Base-by-base conservation (phyloP, 2,329 filamentous ascomycete species). In the Ophiostoma perfectum region DNA sequence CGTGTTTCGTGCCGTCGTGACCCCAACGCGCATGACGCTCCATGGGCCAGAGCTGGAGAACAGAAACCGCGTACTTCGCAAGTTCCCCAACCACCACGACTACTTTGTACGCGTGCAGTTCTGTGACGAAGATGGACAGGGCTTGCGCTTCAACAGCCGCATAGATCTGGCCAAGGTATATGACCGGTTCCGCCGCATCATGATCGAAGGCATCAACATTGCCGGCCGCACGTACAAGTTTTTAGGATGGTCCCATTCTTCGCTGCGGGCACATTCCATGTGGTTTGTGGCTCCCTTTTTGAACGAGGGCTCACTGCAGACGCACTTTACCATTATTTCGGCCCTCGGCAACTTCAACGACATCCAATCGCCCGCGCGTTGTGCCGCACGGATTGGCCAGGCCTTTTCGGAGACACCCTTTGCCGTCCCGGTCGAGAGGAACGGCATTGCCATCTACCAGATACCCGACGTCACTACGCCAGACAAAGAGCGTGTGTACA, bases 181-280 rank as follows among this genome's bases (percentile, higher is more conserved):
- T 70, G 72, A 75, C 0, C 84, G 88, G 0, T 93, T 93, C 76
- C 84, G 84, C 66, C 71, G 74, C 0, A 78, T 92, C 0, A 80
- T 95, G 8, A 75, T 79, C 2, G 74, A 80, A 0, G 88, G 87
- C 0, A 85, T 96, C 41, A 74, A 78, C 0, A 85, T 94, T 67
- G 90, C 84, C 2, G 90, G 87, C 0, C 81, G 87, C 12, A 74
- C 77, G 0, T 92, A 87, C 73, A 77, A 78, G 0, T 94, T 93
- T 73, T 80, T 94, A 0, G 91, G 91, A 0, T 94, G 93, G 76
- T 93, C 90, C 0, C 89, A 93, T 75, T 94, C 90, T 0, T 93
- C 90, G 0, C 81, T 94, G 4, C 83, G 91, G 12, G 82, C 86
- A 0, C 90, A 92, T 69, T 87, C 88, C 0, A 87, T 85, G 47